phyloP scores from a whole-genome alignment of 495 filamentous ascomycete genomes.

The Hyaloscypha variabilis region DNA sequence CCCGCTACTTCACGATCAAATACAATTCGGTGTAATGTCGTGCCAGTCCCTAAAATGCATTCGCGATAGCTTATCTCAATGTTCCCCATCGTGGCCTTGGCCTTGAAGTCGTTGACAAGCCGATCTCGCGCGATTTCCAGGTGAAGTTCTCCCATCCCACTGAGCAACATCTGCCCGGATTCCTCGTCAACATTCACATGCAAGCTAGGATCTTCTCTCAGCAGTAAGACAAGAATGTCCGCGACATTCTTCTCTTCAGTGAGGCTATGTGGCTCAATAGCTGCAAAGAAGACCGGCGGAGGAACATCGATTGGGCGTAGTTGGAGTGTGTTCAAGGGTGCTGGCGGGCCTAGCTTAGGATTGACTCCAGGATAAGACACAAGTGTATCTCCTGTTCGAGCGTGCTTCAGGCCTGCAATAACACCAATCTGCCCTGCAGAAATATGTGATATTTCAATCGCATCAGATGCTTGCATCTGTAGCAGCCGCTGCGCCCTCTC shows the following conservation, averaged over 20 bases:
- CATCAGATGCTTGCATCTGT: constrained; percentile 90
- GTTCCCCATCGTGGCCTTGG: constrained; percentile 84
- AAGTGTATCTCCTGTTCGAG: constrained; percentile 91
- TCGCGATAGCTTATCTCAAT: constrained; percentile 97
- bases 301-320: constrained; percentile 88
- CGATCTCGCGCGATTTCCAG: constrained; percentile 92
- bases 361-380: constrained; percentile 68
- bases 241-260: constrained; percentile 77
- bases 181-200: constrained; percentile 84
- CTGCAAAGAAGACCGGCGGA: constrained; percentile 93
- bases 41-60: constrained; percentile 55
- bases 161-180: constrained; percentile 88
- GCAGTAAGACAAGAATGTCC: constrained; percentile 72
- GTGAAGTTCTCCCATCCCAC: constrained; percentile 98
- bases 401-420: constrained; percentile 84
- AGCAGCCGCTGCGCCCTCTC: constrained; percentile 82
- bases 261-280: constrained; percentile 82
- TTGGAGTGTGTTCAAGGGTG: constrained; percentile 72
- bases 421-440: constrained; percentile 93
- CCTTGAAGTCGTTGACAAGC: constrained; percentile 86
- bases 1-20: constrained; percentile 83
- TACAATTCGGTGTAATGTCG: constrained; percentile 54
- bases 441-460: constrained; percentile 80
- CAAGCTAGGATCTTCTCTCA: constrained; percentile 94
- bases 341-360: constrained; percentile 63